Conservation (phyloP, 495 filamentous ascomycete species). For the Massariosphaeria phaeospora region DNA sequence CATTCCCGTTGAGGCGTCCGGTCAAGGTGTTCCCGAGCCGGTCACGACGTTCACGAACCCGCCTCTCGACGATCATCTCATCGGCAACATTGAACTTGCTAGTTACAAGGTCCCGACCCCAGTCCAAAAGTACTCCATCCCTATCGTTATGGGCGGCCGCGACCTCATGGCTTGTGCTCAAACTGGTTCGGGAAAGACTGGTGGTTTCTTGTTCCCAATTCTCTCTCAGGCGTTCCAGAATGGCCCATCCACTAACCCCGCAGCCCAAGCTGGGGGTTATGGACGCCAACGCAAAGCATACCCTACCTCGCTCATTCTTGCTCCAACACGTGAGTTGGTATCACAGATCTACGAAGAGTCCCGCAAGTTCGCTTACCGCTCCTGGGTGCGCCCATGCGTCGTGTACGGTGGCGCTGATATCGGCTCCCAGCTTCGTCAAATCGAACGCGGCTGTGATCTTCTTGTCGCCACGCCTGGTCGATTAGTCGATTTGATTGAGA, state of each 20-base stretch:
- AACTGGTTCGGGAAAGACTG: slow-evolving; percentile 98
- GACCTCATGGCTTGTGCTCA: slow-evolving; percentile 99
- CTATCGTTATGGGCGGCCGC: slow-evolving; percentile 92
- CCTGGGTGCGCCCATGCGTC: slow-evolving; percentile 96
- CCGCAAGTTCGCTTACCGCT: slow-evolving; percentile 97
- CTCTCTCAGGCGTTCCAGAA: slow-evolving; percentile 90
- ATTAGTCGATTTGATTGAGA: slow-evolving; percentile 95
- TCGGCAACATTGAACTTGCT: slow-evolving; percentile 86
- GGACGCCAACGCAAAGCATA: slow-evolving; percentile 90
- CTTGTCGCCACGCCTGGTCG: slow-evolving; percentile 95
- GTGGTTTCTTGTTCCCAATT: slow-evolving; percentile 98
- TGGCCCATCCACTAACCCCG: slow-evolving; percentile 68
- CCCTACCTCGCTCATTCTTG: slow-evolving; percentile 90
- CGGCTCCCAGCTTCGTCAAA: slow-evolving; percentile 90
- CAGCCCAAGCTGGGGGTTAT: slow-evolving; percentile 56
- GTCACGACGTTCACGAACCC: slow-evolving; percentile 87
- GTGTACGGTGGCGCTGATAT: slow-evolving; percentile 99
- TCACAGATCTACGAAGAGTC: slow-evolving; percentile 98
- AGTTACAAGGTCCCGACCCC: slow-evolving; percentile 92
- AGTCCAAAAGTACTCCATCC: slow-evolving; percentile 97
- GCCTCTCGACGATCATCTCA: slow-evolving; percentile 84
- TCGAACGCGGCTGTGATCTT: slow-evolving; percentile 96
- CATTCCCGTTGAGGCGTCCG: slow-evolving; percentile 95
- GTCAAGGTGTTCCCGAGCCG: slow-evolving; percentile 88
- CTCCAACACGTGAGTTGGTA: slow-evolving; percentile 94